These are phyloP conservation scores for Fusarium nanum DNA, from an alignment of 2,329 filamentous ascomycete genomes.

Conservation along the genomic window DNA sequence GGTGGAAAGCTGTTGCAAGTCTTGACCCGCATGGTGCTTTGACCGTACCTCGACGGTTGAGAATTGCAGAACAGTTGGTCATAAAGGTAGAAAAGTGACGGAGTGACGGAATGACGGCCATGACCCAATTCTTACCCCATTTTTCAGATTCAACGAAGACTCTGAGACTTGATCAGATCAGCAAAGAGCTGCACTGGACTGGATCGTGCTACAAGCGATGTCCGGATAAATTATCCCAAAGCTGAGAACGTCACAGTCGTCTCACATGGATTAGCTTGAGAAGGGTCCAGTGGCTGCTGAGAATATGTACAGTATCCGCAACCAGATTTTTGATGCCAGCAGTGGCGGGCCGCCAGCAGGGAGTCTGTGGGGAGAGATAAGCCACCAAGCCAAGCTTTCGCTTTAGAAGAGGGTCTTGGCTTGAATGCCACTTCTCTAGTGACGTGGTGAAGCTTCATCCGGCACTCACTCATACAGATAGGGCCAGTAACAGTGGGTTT, in stretches of 20 bases:
- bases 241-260: slow-evolving; percentile 20
- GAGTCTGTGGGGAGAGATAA: slow-evolving; percentile 38
- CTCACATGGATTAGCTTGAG: slow-evolving; percentile 14
- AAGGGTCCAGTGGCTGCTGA: slow-evolving; percentile 18
- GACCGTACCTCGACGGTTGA: not conserved
- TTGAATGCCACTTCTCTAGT: slow-evolving; percentile 16
- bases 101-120: slow-evolving; percentile 1
- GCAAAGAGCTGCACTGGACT: slow-evolving; percentile 38
- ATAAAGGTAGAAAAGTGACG: not conserved
- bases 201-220: slow-evolving; percentile 29
- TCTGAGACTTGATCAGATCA: slow-evolving; percentile 32
- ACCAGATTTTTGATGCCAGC: slow-evolving; percentile 34
- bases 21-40: slow-evolving; percentile 3
- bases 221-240: slow-evolving; percentile 16
- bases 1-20: slow-evolving; percentile 5
- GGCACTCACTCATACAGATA: slow-evolving; percentile 15
- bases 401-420: slow-evolving; percentile 30
- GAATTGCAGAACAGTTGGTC: not conserved
- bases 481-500: slow-evolving; percentile 28
- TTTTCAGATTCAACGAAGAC: not conserved
- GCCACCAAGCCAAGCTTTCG: slow-evolving; percentile 32
- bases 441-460: slow-evolving; percentile 20
- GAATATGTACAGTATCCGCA: slow-evolving; percentile 27
- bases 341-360: slow-evolving; percentile 45
- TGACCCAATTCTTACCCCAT: not conserved